phyloP scores from a whole-genome alignment of 2,329 filamentous ascomycete genomes.

The Fusarium sp. region DNA sequence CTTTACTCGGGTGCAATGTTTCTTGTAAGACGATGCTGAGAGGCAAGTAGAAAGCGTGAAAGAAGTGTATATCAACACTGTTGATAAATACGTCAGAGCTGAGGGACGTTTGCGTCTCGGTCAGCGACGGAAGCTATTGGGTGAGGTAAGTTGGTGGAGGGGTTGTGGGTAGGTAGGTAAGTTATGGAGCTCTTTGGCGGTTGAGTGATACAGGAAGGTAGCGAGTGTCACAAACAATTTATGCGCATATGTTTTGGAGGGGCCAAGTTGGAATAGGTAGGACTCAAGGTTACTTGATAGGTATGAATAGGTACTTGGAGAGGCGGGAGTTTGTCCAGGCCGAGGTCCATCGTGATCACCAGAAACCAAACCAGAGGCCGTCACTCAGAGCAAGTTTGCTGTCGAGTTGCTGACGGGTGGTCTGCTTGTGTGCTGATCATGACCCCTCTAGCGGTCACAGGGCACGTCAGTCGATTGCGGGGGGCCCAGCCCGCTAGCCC shows the following conservation, averaged over 20 bases:
- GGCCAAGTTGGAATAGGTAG: conserved; percentile 1
- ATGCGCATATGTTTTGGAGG: neutral
- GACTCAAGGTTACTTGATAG: conserved; percentile 3
- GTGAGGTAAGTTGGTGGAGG: conserved; percentile 25
- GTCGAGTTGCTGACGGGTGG: conserved; percentile 28
- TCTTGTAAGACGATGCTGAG: neutral
- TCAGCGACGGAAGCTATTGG: conserved; percentile 14
- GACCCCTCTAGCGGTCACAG: conserved; percentile 34
- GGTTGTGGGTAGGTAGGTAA: conserved; percentile 14
- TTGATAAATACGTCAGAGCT: conserved; percentile 22
- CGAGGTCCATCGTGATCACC: conserved; percentile 25
- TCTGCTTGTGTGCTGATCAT: conserved; percentile 38
- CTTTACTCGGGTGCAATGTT: neutral
- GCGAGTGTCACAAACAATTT: conserved; percentile 1
- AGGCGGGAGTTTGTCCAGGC: conserved; percentile 4
- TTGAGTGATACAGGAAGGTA: neutral
- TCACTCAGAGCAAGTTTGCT: conserved; percentile 2
- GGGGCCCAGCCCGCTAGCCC: conserved; percentile 8
- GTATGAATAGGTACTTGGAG: neutral
- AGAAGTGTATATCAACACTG: conserved; percentile 4
- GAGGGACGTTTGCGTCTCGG: conserved; percentile 13
- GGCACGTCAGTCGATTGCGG: conserved; percentile 39
- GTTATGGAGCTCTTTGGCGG: neutral
- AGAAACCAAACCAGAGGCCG: conserved; percentile 1
- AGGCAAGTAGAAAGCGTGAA: neutral